Evolutionary conservation across 2,329 filamentous ascomycete species (phyloP).

Genomic region (Raffaelea arxii): DNA sequence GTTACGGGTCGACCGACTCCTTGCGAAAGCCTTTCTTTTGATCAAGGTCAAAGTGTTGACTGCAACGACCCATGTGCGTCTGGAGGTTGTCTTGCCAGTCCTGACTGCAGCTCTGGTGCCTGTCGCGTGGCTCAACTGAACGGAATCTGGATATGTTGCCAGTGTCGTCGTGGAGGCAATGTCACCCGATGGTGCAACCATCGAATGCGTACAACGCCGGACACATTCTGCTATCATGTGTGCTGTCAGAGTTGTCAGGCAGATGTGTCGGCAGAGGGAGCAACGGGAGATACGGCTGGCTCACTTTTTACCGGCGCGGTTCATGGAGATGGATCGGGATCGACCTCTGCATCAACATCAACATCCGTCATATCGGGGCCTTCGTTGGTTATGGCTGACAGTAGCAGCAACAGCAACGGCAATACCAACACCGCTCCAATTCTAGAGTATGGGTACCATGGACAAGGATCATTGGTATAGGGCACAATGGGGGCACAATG

Average conservation of each 20-base stretch:
- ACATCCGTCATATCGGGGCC: too few species aligned
- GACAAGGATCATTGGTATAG: too few species aligned
- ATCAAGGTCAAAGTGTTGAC: slow-evolving; percentile 22
- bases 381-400: too few species aligned
- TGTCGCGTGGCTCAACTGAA: slow-evolving; percentile 40
- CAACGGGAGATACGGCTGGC: not conserved
- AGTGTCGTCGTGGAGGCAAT: slow-evolving; percentile 36
- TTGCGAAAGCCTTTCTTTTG: slow-evolving; percentile 21
- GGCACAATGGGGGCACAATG: too few species aligned
- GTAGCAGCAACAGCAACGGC: too few species aligned
- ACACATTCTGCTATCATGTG: slow-evolving; percentile 43
- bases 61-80: slow-evolving; percentile 33
- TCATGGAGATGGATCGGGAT: too few species aligned
- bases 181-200: slow-evolving; percentile 34
- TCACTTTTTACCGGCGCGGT: too few species aligned
- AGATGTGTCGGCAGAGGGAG: slow-evolving; percentile 15
- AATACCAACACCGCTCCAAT: too few species aligned
- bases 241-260: slow-evolving; percentile 34
- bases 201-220: slow-evolving; percentile 33
- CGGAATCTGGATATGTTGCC: slow-evolving; percentile 40
- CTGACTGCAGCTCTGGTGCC: slow-evolving; percentile 35
- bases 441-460: too few species aligned
- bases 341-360: too few species aligned
- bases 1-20: slow-evolving; percentile 12
- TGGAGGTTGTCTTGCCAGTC: slow-evolving; percentile 34